Evolutionary conservation across 2,329 filamentous ascomycete genomes (phyloP), one percentile per base, ranked within the genome.

Genomic region (Sclerotinia spermophila): DNA sequence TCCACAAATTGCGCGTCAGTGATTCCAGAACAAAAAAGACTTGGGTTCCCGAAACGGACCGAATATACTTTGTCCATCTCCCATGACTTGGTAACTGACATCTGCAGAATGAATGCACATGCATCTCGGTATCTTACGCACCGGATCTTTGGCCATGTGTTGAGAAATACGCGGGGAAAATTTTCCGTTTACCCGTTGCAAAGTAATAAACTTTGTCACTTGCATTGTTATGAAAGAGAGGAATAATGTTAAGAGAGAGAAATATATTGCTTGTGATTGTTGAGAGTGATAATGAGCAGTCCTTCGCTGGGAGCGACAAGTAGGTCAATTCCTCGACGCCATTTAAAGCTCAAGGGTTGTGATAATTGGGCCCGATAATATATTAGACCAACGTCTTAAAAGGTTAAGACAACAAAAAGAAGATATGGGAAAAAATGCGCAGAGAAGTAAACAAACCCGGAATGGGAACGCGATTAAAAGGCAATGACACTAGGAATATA

Each of bases 391-490:
- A n/a, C n/a, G n/a, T n/a, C n/a, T n/a, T n/a, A n/a, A n/a, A n/a
- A n/a, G n/a, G n/a, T n/a, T n/a, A n/a, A n/a, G n/a, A n/a, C n/a
- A n/a, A n/a, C 24, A 15, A 15, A 7, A 7, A 48, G 24, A 24
- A n/a, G 11, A 51, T 6, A 6, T 51, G n/a, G 27, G 7, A 13
- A 5, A n/a, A 45, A 51, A 17, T 27, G 24, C 15, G 24, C 3
- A 17, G 13, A 51, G 6, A 7, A 27, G n/a, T 2, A 2, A 27
- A 3, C 1, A 15, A 7, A 7, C 2, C 15, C 10, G 11, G 15
- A 42, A 13, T 15, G 24, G 11, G 11, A 51, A 51, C n/a, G n/a
- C n/a, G n/a, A n/a, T n/a, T n/a, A n/a, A n/a, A n/a, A n/a, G n/a
- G n/a, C n/a, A n/a, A n/a, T n/a, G n/a, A n/a, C n/a, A n/a, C n/a